A percentile compares a stretch with the other conserved stretches of the same genome.
Evolutionary conservation across 2,329 filamentous ascomycete species (phyloP).

Genomic region (Rhynchosporium agropyri): DNA sequence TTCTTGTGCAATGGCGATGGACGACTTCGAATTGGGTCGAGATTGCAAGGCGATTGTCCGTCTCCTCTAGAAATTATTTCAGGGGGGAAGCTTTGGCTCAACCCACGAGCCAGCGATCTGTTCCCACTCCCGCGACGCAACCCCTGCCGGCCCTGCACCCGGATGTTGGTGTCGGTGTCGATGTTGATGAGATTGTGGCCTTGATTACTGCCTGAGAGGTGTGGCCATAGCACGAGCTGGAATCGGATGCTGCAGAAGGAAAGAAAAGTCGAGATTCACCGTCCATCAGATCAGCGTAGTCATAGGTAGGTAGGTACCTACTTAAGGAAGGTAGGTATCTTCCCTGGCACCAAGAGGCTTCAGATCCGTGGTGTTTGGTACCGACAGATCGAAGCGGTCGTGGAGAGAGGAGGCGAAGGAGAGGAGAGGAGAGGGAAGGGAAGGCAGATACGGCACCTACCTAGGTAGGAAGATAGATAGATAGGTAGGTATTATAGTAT

Average conservation of each 20-base stretch:
- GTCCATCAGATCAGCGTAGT: slow-evolving; percentile 10
- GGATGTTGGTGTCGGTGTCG: too few relatives aligned
- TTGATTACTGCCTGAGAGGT: slow-evolving; percentile 26
- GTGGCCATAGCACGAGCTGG: slow-evolving; percentile 22
- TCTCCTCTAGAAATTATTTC: not conserved
- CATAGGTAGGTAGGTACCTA: not conserved
- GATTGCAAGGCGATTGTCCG: too few relatives aligned
- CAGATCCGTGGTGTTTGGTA: not conserved
- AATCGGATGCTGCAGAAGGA: not conserved
- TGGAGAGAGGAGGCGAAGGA: not conserved
- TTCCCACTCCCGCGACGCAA: slow-evolving; percentile 21
- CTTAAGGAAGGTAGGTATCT: too few relatives aligned
- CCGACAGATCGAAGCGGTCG: not conserved
- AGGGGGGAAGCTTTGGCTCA: slow-evolving; percentile 9
- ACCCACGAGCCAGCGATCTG: slow-evolving; percentile 19
- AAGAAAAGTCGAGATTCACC: not conserved
- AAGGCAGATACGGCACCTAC: not conserved
- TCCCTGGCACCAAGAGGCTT: slow-evolving; percentile 4
- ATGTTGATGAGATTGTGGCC: slow-evolving; percentile 11
- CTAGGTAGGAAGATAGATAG: not conserved
- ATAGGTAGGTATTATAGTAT: not conserved
- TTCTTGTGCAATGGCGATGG: not conserved
- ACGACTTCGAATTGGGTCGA: not conserved
- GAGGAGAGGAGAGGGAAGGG: slow-evolving; percentile 1
- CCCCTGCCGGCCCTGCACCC: not conserved